phyloP scores from a whole-genome alignment of 2,329 filamentous ascomycete genomes.

The Fusarium sp. region DNA sequence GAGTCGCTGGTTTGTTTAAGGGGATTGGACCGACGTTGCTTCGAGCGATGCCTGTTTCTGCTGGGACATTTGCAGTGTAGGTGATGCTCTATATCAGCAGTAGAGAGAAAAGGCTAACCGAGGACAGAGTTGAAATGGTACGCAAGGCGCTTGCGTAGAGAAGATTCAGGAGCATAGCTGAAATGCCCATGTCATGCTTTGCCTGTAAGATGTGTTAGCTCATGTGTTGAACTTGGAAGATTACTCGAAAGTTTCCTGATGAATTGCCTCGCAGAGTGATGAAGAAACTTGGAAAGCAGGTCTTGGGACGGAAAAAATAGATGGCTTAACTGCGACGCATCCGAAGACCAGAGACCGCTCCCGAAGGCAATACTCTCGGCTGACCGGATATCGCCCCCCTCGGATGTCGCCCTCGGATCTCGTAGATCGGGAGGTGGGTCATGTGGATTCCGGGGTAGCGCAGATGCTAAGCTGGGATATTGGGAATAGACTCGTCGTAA shows the following conservation, averaged over 20 bases:
- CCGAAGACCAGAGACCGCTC: background rate
- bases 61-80: conserved; percentile 13
- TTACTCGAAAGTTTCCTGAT: no score
- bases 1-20: background rate
- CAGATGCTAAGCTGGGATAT: background rate
- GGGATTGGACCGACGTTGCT: conserved; percentile 7
- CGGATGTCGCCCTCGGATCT: conserved; percentile 2
- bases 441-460: background rate
- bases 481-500: background rate
- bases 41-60: conserved; percentile 16
- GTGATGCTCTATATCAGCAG: background rate
- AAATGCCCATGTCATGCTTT: background rate
- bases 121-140: background rate
- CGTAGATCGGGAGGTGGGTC: background rate
- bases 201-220: background rate
- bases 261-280: no score
- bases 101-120: background rate
- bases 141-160: background rate
- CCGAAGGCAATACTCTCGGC: background rate
- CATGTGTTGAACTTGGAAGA: background rate
- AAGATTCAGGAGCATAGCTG: background rate
- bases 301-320: no score
- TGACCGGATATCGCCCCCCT: background rate
- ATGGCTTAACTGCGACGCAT: background rate
- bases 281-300: no score